A percentile compares a stretch with the other conserved stretches of the same genome.
Conservation (phyloP, 257 asterid genomes). For the Plantago ovata region DNA sequence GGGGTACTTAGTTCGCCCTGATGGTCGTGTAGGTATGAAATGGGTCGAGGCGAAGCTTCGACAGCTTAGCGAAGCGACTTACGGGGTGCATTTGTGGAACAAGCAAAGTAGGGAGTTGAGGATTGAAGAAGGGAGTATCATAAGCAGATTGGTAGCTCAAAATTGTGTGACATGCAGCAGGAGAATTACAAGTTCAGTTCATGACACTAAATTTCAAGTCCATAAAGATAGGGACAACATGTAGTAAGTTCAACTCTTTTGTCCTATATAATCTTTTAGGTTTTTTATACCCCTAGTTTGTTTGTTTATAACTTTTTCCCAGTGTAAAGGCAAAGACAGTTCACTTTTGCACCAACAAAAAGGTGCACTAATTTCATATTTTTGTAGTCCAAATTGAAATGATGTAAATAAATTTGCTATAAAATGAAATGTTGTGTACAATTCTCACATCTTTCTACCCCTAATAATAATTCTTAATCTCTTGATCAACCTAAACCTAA, state of each 20-base stretch:
- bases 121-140: conserved; percentile 72
- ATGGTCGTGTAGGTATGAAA: conserved; percentile 14
- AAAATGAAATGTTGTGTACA: too few species aligned
- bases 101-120: conserved; percentile 32
- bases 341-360: background rate
- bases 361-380: too few species aligned
- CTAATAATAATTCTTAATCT: conserved; percentile 39
- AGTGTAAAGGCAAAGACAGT: background rate
- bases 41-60: conserved; percentile 47
- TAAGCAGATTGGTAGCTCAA: conserved; percentile 42
- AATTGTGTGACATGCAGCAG: conserved; percentile 52
- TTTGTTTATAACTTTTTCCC: background rate
- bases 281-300: background rate
- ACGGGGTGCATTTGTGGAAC: conserved; percentile 81
- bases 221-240: background rate
- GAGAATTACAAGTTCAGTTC: conserved; percentile 20
- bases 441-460: conserved; percentile 30
- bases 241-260: background rate
- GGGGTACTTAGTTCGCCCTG: conserved; percentile 34
- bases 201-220: background rate
- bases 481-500: conserved; percentile 31
- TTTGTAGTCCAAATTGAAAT: too few species aligned
- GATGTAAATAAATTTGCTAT: too few species aligned
- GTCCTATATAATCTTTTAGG: background rate
- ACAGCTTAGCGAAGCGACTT: conserved; percentile 32